Evolutionary conservation across 2,329 filamentous ascomycete genomes (phyloP), one percentile per base, ranked within the genome.

Genomic region (Cladosporium sp.): DNA sequence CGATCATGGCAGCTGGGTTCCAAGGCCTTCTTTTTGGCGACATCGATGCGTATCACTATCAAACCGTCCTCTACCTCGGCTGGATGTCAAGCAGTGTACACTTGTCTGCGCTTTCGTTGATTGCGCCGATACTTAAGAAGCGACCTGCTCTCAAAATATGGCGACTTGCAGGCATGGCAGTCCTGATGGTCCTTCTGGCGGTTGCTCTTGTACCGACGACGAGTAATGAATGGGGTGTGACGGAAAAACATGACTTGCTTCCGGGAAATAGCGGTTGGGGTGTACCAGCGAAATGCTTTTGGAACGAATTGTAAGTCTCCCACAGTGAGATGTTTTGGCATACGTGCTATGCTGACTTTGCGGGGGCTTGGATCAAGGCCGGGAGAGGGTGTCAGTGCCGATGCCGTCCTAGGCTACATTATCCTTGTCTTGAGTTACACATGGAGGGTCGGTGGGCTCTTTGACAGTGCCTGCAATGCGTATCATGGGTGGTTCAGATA

Each of bases 11-110:
- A 6, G 61, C 58, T 9, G 64, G 60, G 1, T 56, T 62, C 37
- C 29, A 52, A 12, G 55, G 51, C 9, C 22, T 56, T 2, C 11
- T 12, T 1, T 39, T 51, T n/a, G 57, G 55, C 15, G 47, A 38
- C 3, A 64, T 65, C 7, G 54, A 50, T 1, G 57, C 58, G 0
- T 66, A 65, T 44, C 50, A 58, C 13, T 66, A 62, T 48, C 52
- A 58, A n/a, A 57, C 63, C 6, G 54, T 63, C 3, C 50, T 54
- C 13, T 62, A 65, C 39, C 51, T 67, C 9, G 64, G 59, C 6
- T 67, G 64, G 60, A 57, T 67, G 36, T 59, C 61, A 7, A 57
- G 57, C 24, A 60, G 53, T 9, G 57, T 58, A 2, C 64, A 67
- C 38, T 48, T 65, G 7, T 54, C 57, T 2, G 54, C 61, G 2